Conservation (phyloP, 768 basidiomycete species). For the Suillus lakei region DNA sequence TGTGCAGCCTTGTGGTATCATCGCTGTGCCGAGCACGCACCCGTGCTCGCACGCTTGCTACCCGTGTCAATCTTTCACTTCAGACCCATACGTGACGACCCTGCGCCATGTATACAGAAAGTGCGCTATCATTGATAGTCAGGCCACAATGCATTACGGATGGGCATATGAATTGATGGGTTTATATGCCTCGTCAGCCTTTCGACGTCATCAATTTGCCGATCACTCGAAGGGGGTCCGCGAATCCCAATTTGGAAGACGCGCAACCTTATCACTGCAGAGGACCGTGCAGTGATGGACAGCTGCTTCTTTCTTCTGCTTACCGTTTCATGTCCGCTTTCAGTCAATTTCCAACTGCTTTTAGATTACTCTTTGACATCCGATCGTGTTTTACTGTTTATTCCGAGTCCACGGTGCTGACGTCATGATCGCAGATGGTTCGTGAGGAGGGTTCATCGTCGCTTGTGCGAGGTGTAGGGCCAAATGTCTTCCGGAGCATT, state of each 20-base stretch:
- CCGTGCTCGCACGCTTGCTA: not conserved
- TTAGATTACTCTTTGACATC: conserved; percentile 16
- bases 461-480: conserved; percentile 75
- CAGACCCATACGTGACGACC: not conserved
- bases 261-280: not conserved
- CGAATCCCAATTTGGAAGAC: not conserved
- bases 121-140: not conserved
- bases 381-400: not conserved
- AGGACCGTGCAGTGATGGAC: not conserved
- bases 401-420: not conserved
- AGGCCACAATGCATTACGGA: not conserved
- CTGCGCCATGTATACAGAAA: not conserved
- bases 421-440: conserved; percentile 63
- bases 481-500: conserved; percentile 85
- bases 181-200: not conserved
- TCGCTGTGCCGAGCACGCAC: not conserved
- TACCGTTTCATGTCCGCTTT: not conserved
- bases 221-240: not conserved
- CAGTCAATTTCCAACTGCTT: not conserved
- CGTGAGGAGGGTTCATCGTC: conserved; percentile 84
- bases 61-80: not conserved
- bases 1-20: not conserved
- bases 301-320: not conserved
- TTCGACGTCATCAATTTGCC: not conserved
- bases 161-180: not conserved